A percentile compares a stretch with the other conserved stretches of the same genome.
Evolutionary conservation across 169 alveolate genomes (phyloP).

Genomic region (Plasmodium yoelii): DNA sequence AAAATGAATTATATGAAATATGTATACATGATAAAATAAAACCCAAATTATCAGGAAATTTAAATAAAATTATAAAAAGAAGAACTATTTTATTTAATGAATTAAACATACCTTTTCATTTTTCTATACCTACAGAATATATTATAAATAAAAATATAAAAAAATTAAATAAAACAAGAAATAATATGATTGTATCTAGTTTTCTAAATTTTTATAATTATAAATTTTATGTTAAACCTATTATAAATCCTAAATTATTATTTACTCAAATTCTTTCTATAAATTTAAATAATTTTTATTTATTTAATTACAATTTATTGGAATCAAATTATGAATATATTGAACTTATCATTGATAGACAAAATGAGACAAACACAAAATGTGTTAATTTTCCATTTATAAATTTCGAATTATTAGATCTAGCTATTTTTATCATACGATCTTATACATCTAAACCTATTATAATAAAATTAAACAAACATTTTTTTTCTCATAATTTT

Average conservation of each 20-base stretch:
- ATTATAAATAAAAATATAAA: constrained; percentile 7
- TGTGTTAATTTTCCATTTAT: not conserved
- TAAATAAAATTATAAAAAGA: constrained; percentile 19
- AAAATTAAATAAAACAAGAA: constrained; percentile 8
- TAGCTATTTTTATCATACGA: constrained; percentile 39
- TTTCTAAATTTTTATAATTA: constrained; percentile 26
- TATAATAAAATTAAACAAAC: constrained; percentile 7
- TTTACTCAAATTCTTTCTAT: not conserved
- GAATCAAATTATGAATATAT: constrained; percentile 4
- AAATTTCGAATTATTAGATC: constrained; percentile 5
- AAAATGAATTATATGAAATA: constrained; percentile 28
- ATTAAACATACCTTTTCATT: constrained; percentile 29
- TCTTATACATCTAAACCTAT: constrained; percentile 31
- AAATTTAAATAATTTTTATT: not conserved
- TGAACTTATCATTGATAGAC: not conserved
- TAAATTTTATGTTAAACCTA: constrained; percentile 20
- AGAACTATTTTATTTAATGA: constrained; percentile 8
- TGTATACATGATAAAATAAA: constrained; percentile 42
- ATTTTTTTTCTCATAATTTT: constrained; percentile 6
- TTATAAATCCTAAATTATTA: not conserved
- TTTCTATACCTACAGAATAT: constrained; percentile 32
- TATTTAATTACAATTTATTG: constrained; percentile 9
- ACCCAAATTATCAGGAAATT: constrained; percentile 33
- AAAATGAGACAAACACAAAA: not conserved
- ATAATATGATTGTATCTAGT: constrained; percentile 31